Conservation (phyloP, 192 early-diverging fungal genomes). For the Podila verticillata region DNA sequence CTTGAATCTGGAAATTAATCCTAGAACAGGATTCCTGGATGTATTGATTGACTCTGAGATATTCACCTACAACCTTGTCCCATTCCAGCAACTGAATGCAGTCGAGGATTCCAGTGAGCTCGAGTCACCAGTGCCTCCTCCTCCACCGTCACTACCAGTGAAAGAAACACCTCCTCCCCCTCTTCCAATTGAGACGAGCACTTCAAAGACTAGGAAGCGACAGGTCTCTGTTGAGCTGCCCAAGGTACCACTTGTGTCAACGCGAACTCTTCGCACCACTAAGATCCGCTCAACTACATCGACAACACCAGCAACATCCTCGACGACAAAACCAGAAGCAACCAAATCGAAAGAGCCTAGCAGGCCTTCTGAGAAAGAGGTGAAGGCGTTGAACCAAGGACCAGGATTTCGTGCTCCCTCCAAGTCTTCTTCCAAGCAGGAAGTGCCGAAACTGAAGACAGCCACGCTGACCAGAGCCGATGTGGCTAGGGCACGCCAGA, state of each 20-base stretch:
- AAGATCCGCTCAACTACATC: conserved; percentile 12
- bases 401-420: conserved; percentile 23
- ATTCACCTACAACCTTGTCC: conserved; percentile 56
- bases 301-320: conserved; percentile 5
- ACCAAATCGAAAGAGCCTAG: background rate
- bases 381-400: conserved; percentile 7
- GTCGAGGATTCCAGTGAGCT: background rate
- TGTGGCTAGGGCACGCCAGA: conserved; percentile 23
- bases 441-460: conserved; percentile 42
- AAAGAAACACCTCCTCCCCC: too few relatives aligned
- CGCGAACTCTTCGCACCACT: conserved; percentile 19
- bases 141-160: conserved; percentile 1
- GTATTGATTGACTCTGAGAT: conserved; percentile 59
- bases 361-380: background rate
- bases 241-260: conserved; percentile 6
- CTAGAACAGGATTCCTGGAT: conserved; percentile 53
- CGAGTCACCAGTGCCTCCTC: background rate
- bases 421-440: background rate
- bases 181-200: background rate
- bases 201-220: background rate
- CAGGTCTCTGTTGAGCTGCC: conserved; percentile 1
- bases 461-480: conserved; percentile 41
- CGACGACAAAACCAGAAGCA: background rate
- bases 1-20: conserved; percentile 46
- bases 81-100: conserved; percentile 16